Evolutionary conservation across 1,284 basidiomycete species (phyloP).

Genomic region (Sphaerobolus stellatus): DNA sequence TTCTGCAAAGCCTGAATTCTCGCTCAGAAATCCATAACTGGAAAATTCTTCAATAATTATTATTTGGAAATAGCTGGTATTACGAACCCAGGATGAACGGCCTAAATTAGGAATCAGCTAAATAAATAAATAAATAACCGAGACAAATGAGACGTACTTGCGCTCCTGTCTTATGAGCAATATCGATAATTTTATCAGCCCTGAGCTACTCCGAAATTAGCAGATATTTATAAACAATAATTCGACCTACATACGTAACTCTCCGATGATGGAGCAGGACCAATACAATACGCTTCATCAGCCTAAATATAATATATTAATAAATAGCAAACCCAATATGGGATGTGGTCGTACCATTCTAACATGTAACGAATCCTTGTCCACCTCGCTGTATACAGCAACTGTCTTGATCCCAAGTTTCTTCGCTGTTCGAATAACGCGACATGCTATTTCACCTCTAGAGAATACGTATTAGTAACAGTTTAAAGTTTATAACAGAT

Average conservation of each 20-base stretch:
- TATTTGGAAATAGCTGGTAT: neutral
- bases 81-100: constrained; percentile 76
- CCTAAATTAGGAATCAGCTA: constrained; percentile 38
- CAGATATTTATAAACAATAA: neutral
- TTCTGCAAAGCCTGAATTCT: constrained; percentile 89
- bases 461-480: neutral
- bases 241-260: constrained; percentile 69
- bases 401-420: constrained; percentile 88
- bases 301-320: constrained; percentile 54
- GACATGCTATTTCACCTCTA: constrained; percentile 92
- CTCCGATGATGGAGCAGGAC: constrained; percentile 83
- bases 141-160: constrained; percentile 52
- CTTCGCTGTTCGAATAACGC: constrained; percentile 87
- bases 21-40: constrained; percentile 90
- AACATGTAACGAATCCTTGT: constrained; percentile 78
- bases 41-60: neutral
- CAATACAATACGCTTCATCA: constrained; percentile 95
- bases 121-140: constrained; percentile 4
- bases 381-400: constrained; percentile 87
- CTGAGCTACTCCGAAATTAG: constrained; percentile 53
- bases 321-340: constrained; percentile 7
- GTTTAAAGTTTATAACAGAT: neutral
- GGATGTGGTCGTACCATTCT: constrained; percentile 59
- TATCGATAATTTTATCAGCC: constrained; percentile 85
- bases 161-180: constrained; percentile 78